These are phyloP conservation scores for Lactifluus volemus DNA, from an alignment of 768 basidiomycete genomes.

Conservation along the genomic window DNA sequence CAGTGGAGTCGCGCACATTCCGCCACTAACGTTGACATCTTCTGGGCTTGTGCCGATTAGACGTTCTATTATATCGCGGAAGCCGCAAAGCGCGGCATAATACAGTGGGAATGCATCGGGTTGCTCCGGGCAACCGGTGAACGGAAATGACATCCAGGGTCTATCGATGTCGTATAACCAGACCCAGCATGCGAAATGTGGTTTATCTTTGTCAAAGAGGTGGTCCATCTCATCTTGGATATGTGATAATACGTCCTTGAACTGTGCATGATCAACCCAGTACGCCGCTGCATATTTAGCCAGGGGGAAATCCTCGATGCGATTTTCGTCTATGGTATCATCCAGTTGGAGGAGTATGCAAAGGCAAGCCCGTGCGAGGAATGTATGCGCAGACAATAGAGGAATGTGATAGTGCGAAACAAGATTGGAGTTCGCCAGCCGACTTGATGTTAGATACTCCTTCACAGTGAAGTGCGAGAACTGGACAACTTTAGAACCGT, in stretches of 20 bases:
- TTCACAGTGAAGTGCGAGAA: neutral
- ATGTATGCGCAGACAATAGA: neutral
- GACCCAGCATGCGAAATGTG: neutral
- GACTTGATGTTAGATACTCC: neutral
- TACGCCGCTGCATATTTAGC: neutral
- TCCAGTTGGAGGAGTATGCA: neutral
- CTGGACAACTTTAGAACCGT: neutral
- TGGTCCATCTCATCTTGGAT: neutral
- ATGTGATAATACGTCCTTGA: neutral
- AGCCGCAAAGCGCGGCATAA: neutral
- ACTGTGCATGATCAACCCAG: neutral
- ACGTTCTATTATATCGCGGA: neutral
- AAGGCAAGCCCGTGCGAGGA: neutral
- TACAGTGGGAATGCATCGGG: neutral
- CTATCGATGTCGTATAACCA: neutral
- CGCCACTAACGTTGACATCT: too few relatives aligned
- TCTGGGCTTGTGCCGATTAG: neutral
- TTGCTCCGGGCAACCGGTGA: too few relatives aligned
- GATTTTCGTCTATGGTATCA: neutral
- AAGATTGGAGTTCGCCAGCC: neutral
- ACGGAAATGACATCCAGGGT: too few relatives aligned
- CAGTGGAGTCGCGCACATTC: too few relatives aligned
- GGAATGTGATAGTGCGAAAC: neutral
- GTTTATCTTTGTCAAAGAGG: neutral
- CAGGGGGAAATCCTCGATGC: neutral